These are phyloP conservation scores for Pleodorina starrii DNA, from an alignment of 139 green algal species.

Conservation along the genomic window DNA sequence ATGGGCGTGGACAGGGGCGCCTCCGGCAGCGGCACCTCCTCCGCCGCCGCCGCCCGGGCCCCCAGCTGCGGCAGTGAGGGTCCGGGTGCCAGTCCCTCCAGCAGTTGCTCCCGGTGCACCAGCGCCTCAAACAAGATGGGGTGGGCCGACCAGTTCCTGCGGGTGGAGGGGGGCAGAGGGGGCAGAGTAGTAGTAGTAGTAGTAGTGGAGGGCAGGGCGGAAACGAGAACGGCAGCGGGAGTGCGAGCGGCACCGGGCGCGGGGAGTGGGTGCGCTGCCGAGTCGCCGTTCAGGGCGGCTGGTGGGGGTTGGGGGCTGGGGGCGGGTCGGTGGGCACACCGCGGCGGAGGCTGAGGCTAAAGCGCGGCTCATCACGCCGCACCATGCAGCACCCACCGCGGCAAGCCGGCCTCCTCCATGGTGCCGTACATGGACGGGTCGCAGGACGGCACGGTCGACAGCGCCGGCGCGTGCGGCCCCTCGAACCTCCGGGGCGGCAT, in stretches of 20 bases:
- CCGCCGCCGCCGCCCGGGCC: not conserved
- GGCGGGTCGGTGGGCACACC: too few relatives aligned
- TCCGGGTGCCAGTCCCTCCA: not conserved
- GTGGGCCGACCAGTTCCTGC: constrained; percentile 9
- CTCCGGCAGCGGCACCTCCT: not conserved
- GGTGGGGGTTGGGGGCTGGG: too few relatives aligned
- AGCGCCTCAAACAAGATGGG: not conserved
- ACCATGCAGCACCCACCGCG: not conserved
- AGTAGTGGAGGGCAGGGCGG: too few relatives aligned
- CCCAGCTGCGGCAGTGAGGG: too few relatives aligned
- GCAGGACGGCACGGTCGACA: constrained; percentile 24
- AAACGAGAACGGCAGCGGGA: too few relatives aligned
- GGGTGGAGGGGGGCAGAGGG: not conserved
- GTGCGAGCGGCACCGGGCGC: too few relatives aligned
- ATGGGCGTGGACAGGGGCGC: not conserved
- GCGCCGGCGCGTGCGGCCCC: not conserved
- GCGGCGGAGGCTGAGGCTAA: too few relatives aligned
- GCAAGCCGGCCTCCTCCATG: not conserved
- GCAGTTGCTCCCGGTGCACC: not conserved
- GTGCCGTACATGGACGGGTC: not conserved
- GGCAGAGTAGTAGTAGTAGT: too few relatives aligned
- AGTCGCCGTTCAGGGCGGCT: too few relatives aligned
- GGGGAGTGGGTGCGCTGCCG: too few relatives aligned
- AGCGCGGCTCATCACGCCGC: too few relatives aligned
- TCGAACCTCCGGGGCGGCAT: constrained; percentile 4